Evolutionary conservation across 1,139 yeast genomes (phyloP).

Genomic region (Suhomyces bokatorum): DNA sequence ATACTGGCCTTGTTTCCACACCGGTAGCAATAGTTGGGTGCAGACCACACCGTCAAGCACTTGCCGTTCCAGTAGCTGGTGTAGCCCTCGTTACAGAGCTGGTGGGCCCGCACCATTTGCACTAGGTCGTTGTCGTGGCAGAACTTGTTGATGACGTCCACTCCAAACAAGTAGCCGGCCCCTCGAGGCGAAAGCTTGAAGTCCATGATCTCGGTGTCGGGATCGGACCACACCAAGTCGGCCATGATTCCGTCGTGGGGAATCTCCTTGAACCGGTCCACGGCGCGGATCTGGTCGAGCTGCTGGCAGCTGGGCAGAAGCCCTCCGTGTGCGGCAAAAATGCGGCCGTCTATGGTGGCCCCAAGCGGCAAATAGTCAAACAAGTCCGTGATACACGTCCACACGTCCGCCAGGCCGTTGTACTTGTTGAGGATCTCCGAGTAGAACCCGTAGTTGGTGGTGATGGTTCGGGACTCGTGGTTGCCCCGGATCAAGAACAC

Average conservation of each 20-base stretch:
- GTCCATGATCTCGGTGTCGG: conserved; percentile 82
- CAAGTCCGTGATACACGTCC: conserved; percentile 87
- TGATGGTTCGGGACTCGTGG: conserved; percentile 94
- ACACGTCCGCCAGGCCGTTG: conserved; percentile 71
- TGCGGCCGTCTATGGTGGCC: conserved; percentile 86
- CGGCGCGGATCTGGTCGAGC: conserved; percentile 83
- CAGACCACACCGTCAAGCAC: conserved; percentile 96
- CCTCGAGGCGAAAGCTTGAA: conserved; percentile 93
- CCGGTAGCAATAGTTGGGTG: conserved; percentile 95
- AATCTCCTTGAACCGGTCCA: conserved; percentile 88
- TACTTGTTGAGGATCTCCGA: conserved; percentile 91
- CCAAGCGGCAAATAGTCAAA: conserved; percentile 90
- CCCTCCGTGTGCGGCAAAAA: conserved; percentile 98
- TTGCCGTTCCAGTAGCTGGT: conserved; percentile 88
- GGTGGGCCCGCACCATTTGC: conserved; percentile 91
- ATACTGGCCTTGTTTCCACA: conserved; percentile 97
- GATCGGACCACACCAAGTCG: conserved; percentile 97
- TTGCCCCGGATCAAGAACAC: conserved; percentile 86
- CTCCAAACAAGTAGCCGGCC: conserved; percentile 96
- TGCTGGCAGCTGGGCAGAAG: conserved; percentile 92
- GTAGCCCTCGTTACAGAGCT: conserved; percentile 92
- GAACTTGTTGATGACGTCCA: conserved; percentile 86
- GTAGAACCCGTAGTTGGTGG: conserved; percentile 95
- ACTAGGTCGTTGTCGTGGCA: conserved; percentile 73
- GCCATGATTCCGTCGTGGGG: conserved; percentile 99